Conservation (phyloP, 2,329 filamentous ascomycete species). For the Akanthomyces uredinophilus region DNA sequence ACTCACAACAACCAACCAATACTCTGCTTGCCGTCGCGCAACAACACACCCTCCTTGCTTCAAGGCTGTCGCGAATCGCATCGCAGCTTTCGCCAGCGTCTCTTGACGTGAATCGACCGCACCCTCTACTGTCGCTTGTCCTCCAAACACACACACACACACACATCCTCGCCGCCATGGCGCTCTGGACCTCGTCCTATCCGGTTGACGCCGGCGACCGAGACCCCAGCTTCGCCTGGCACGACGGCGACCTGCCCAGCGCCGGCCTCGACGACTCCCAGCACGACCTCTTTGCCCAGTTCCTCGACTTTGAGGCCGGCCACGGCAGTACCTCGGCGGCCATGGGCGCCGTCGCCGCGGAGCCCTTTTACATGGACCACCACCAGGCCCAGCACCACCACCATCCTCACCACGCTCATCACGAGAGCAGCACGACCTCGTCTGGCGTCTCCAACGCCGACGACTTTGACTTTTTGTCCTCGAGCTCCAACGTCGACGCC, state of each 20-base stretch:
- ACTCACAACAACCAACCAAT: background rate
- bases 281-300: conserved; percentile 33
- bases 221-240: conserved; percentile 32
- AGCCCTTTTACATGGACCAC: conserved; percentile 25
- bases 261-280: conserved; percentile 23
- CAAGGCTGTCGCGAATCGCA: background rate
- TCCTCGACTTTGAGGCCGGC: conserved; percentile 32
- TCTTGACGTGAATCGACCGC: too few species aligned
- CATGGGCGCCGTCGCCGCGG: conserved; percentile 21
- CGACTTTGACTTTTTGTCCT: conserved; percentile 33
- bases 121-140: background rate
- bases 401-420: background rate
- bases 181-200: conserved; percentile 33
- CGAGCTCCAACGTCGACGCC: conserved; percentile 27
- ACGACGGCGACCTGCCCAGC: conserved; percentile 26
- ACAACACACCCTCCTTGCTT: background rate
- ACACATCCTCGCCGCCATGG: conserved; percentile 23
- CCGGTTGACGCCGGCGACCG: conserved; percentile 31
- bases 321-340: conserved; percentile 19
- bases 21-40: background rate
- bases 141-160: background rate
- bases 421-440: conserved; percentile 29
- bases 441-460: conserved; percentile 32
- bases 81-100: background rate
- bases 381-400: background rate